Evolutionary conservation across 306 rosid genomes (phyloP).

Genomic region (Potentilla sterilis): DNA sequence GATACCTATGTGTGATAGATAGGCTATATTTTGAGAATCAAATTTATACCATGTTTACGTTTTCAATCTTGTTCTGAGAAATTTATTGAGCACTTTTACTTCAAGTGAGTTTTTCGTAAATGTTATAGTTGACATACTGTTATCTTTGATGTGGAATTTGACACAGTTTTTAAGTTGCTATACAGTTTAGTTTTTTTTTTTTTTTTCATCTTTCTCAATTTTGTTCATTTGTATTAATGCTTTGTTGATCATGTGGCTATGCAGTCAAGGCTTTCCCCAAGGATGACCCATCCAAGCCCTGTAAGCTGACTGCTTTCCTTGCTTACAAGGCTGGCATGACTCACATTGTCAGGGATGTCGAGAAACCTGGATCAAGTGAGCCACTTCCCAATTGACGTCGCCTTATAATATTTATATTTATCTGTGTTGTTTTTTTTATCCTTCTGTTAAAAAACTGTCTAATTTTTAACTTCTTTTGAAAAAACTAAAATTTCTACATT

Average conservation of each 20-base stretch:
- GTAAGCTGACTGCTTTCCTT: slow-evolving; percentile 69
- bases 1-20: too few species aligned
- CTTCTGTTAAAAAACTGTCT: too few species aligned
- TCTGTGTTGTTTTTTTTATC: neutral
- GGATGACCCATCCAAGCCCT: slow-evolving; percentile 66
- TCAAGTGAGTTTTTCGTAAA: too few species aligned
- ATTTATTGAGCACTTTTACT: too few species aligned
- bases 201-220: too few species aligned
- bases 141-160: too few species aligned
- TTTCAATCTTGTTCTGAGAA: too few species aligned
- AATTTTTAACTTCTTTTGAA: neutral
- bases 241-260: neutral
- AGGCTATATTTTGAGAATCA: too few species aligned
- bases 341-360: slow-evolving; percentile 81
- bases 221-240: neutral
- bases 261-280: slow-evolving; percentile 92
- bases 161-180: too few species aligned
- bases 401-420: neutral
- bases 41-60: too few species aligned
- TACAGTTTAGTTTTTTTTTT: too few species aligned
- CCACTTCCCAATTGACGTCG: neutral
- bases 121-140: too few species aligned
- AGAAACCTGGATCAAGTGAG: slow-evolving; percentile 84
- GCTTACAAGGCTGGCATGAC: slow-evolving; percentile 96
- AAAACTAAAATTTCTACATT: neutral